phyloP scores from a whole-genome alignment of 257 asterid species.

The Ocimum tenuiflorum region DNA sequence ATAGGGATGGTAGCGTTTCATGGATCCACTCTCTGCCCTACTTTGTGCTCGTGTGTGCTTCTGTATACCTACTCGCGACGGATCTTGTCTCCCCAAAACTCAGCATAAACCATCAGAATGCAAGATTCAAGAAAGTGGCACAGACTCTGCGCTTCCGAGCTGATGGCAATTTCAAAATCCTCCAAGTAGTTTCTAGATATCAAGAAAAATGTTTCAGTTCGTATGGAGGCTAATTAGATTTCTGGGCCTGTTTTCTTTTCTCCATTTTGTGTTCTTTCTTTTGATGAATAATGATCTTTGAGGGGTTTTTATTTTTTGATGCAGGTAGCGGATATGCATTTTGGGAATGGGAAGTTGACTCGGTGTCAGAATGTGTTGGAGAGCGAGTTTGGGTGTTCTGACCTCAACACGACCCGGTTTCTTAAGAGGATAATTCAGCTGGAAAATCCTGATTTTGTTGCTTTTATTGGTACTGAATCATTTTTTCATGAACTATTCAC shows the following conservation, averaged over 20 bases:
- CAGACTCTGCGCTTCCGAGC: constrained; percentile 54
- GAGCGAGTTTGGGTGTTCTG: constrained; percentile 65
- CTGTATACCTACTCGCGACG: constrained; percentile 34
- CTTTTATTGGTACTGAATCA: constrained; percentile 66
- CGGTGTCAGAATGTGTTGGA: constrained; percentile 81
- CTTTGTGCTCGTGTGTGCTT: constrained; percentile 24
- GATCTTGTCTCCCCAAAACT: constrained; percentile 41
- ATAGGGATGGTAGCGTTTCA: not conserved
- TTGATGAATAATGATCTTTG: not conserved
- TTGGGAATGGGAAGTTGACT: constrained; percentile 77
- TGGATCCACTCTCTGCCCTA: constrained; percentile 54
- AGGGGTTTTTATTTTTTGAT: constrained; percentile 13
- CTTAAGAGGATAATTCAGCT: constrained; percentile 61
- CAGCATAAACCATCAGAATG: constrained; percentile 35
- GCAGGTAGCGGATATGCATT: constrained; percentile 98
- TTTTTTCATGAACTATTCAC: not conserved
- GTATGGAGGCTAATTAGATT: not conserved
- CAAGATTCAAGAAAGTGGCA: constrained; percentile 45
- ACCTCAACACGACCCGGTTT: constrained; percentile 68
- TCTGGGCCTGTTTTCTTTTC: not conserved
- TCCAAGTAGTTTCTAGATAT: constrained; percentile 45
- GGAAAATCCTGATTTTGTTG: constrained; percentile 90
- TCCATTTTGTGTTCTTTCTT: not conserved
- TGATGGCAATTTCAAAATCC: constrained; percentile 93
- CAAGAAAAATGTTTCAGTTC: not conserved